phyloP scores from a whole-genome alignment of 371 early-diverging fungal genomes.

The Homolaphlyctis polyrhiza region DNA sequence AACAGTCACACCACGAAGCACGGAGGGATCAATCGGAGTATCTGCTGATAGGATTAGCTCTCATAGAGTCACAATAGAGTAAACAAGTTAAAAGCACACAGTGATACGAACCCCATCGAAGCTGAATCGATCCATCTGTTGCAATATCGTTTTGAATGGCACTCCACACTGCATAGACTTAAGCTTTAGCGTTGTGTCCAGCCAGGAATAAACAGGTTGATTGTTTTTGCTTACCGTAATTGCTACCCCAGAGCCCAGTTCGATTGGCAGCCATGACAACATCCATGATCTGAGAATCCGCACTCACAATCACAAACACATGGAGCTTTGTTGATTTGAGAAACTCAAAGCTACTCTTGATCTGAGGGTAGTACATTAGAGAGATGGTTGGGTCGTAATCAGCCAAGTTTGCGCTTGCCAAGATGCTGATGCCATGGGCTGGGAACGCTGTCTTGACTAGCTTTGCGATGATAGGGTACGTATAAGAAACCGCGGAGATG shows the following conservation, averaged over 20 bases:
- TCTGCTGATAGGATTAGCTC: no score
- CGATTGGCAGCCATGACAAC: slow-evolving; percentile 4
- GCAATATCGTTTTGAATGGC: no score
- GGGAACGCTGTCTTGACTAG: not conserved
- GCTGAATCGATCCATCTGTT: no score
- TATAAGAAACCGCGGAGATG: not conserved
- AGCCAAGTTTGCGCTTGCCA: not conserved
- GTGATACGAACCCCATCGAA: no score
- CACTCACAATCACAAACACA: not conserved
- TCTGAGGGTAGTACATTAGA: not conserved
- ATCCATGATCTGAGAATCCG: not conserved
- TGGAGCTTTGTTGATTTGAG: not conserved
- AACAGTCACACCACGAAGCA: not conserved
- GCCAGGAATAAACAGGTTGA: no score
- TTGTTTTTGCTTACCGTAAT: no score
- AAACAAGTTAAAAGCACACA: no score
- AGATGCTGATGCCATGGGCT: not conserved
- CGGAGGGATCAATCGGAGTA: not conserved
- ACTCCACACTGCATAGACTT: no score
- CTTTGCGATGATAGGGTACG: not conserved
- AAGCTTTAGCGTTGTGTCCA: no score
- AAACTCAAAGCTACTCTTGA: not conserved
- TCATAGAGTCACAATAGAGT: no score
- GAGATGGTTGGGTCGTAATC: not conserved
- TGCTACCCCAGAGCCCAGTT: not conserved